Evolutionary conservation across 2,329 filamentous ascomycete genomes (phyloP).

Genomic region (Calonectria naviculata): DNA sequence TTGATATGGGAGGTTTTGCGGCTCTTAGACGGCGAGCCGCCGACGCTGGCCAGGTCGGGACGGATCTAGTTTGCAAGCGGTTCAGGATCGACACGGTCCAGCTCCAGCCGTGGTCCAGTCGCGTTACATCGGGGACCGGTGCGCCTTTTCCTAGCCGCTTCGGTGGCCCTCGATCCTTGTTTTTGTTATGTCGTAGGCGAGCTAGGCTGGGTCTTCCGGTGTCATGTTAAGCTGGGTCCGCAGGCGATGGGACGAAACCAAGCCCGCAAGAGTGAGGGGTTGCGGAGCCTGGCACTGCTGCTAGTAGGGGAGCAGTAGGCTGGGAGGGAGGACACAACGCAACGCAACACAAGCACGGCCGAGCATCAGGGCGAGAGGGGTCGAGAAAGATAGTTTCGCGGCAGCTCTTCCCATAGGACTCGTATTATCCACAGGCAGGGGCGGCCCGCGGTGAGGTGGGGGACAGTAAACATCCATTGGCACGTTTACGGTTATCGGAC

Average conservation of each 20-base stretch:
- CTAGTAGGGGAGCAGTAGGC: no score
- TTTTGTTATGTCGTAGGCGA: not conserved
- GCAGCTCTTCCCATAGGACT: not conserved
- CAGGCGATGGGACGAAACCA: not conserved
- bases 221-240: not conserved
- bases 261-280: not conserved
- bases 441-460: not conserved
- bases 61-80: not conserved
- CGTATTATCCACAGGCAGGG: constrained; percentile 4
- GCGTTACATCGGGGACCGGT: not conserved
- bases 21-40: not conserved
- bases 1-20: not conserved
- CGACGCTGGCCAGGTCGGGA: not conserved
- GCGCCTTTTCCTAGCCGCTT: not conserved
- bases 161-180: not conserved
- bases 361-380: not conserved
- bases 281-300: no score
- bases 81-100: not conserved
- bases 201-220: not conserved
- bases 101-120: not conserved
- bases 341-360: not conserved
- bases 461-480: not conserved
- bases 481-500: not conserved
- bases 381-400: not conserved
- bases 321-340: no score